Base-by-base conservation (phyloP, 148 eudicot genomes). In the Amaranthus hypochondriacus region DNA sequence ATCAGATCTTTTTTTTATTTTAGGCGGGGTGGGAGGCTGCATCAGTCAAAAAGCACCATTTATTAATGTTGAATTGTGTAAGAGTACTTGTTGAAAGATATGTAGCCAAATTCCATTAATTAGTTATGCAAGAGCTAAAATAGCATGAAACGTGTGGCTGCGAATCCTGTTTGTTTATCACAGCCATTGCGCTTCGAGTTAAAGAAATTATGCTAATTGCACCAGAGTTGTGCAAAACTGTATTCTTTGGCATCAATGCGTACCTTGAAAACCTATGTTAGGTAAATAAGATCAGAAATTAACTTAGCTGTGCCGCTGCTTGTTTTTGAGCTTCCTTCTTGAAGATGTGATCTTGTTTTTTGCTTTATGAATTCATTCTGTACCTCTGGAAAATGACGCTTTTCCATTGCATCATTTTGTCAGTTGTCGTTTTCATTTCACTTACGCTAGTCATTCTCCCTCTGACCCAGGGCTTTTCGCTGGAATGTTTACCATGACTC, bases 401-500 rank as follows among this genome's bases (percentile, higher is more conserved):
- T 55, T 4, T 61, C 11, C 39, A 28, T 2, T 15, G 18, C 42
- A 51, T 39, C 53, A 46, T 49, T 52, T 10, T 57, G 43, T 60
- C 7, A 9, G 60, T 10, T 57, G 43, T 60, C 4, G 7, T 79
- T 46, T 0, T 54, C 14, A 39, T 44, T 52, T 43, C 43, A 21
- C 73, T 71, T 55, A 56, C 68, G n/a, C 54, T 46, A 51, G 48
- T 59, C 48, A 14, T 56, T 60, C 11, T 75, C 21, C 52, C 54
- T 56, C 63, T 66, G 62, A 63, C 50, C 52, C 70, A 93, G 98
- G 97, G 49, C 48, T 86, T 39, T 88, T 91, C 82, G 95, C 90
- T 50, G 98, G 93, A 72, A 70, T 91, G 42, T 91, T 91, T 81
- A 74, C 92, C 62, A 69, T 81, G 48, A 82, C 97, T 73, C 85